These are phyloP conservation scores for Diddensiella santjacobensis DNA, from an alignment of 805 yeast species.

Conservation along the genomic window DNA sequence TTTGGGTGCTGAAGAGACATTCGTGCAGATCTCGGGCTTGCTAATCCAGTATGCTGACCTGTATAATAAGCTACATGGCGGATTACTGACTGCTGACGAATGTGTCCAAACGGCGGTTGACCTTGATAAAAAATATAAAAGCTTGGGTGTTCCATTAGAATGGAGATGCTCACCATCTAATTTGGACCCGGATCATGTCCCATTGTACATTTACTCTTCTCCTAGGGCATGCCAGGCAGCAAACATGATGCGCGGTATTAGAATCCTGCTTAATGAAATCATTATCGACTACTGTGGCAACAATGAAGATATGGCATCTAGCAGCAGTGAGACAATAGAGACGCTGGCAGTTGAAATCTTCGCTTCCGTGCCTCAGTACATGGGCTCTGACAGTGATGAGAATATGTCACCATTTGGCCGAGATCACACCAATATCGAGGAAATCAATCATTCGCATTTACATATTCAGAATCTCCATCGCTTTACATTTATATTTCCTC, in stretches of 20 bases:
- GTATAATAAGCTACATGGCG: neutral
- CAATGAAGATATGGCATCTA: slow-evolving; percentile 2
- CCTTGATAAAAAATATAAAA: neutral
- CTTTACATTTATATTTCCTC: slow-evolving; percentile 1
- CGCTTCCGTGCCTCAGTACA: slow-evolving; percentile 4
- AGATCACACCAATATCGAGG: neutral
- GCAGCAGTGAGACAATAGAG: neutral
- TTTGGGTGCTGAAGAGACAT: neutral
- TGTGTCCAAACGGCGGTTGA: neutral
- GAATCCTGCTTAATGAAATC: neutral
- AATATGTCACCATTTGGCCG: neutral
- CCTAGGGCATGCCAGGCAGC: neutral
- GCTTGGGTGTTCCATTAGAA: neutral
- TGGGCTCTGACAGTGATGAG: neutral
- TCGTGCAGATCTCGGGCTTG: neutral
- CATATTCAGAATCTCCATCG: slow-evolving; percentile 1
- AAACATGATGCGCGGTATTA: neutral
- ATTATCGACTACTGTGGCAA: neutral
- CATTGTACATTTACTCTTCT: neutral
- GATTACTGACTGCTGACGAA: neutral
- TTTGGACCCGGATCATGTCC: slow-evolving; percentile 1
- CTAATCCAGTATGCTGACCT: neutral
- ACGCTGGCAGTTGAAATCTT: neutral
- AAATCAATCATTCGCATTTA: neutral
- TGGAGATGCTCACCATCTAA: neutral